phyloP scores from a whole-genome alignment of 345 rosid species.

The Eucalyptus sideroxylon region DNA sequence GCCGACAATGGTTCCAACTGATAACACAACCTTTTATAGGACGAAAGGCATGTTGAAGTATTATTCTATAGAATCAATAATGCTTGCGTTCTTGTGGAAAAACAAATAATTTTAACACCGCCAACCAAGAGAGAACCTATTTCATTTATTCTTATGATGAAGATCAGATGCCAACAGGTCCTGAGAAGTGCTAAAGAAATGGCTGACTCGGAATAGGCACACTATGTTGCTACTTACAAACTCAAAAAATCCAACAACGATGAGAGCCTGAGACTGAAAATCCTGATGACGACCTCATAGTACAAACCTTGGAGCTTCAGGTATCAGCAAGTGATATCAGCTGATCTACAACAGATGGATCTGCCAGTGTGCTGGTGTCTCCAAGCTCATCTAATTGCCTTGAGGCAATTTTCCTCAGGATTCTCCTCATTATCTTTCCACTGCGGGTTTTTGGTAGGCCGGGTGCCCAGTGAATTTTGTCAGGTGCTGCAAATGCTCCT shows the following conservation, averaged over 20 bases:
- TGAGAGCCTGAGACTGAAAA: neutral
- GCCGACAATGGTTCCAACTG: neutral
- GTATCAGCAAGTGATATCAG: constrained; percentile 64
- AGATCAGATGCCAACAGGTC: neutral
- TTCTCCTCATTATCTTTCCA: constrained; percentile 97
- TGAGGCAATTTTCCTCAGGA: constrained; percentile 86
- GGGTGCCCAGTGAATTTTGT: constrained; percentile 92
- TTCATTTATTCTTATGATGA: neutral
- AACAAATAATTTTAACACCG: neutral
- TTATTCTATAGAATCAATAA: neutral
- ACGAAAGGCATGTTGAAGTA: neutral
- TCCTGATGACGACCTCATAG: neutral
- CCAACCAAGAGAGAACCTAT: neutral
- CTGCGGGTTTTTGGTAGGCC: constrained; percentile 95
- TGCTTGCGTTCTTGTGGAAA: neutral
- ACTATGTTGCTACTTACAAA: neutral
- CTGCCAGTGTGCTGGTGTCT: constrained; percentile 92
- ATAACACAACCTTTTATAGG: neutral
- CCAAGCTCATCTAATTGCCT: constrained; percentile 82
- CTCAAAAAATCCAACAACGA: neutral
- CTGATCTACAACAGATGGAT: constrained; percentile 70
- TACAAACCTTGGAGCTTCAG: neutral
- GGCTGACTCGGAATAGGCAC: neutral
- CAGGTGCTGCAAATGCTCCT: constrained; percentile 97
- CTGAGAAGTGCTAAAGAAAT: neutral